Conservation (phyloP, 371 early-diverging fungal genomes). For the Mortierella polycephala region DNA sequence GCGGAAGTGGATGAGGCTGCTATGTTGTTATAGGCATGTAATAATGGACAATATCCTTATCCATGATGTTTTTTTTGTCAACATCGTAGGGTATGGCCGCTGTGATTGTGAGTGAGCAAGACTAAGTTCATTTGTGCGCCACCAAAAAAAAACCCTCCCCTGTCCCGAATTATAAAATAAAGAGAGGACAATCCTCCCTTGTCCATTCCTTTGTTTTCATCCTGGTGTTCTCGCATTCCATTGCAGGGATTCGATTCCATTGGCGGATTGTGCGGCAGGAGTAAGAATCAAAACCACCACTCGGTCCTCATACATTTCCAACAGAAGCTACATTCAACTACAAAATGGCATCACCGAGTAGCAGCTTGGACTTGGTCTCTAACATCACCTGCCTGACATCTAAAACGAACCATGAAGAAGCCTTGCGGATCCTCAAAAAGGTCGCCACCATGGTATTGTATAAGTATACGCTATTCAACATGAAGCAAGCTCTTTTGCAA, state of each 20-base stretch:
- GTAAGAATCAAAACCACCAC: neutral
- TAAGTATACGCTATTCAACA: neutral
- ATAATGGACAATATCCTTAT: no score
- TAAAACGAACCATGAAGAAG: conserved; percentile 47
- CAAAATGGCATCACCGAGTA: no score
- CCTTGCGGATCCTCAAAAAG: conserved; percentile 30
- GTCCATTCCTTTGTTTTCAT: neutral
- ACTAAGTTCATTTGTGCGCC: neutral
- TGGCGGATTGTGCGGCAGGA: no score
- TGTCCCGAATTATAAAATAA: conserved; percentile 18
- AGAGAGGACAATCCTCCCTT: neutral
- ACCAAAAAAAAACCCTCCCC: neutral
- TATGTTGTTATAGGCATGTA: no score
- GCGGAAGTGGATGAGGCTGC: no score
- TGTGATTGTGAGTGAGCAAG: conserved; percentile 87
- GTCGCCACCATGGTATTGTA: conserved; percentile 39
- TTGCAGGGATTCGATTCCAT: neutral
- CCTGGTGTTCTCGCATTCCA: neutral
- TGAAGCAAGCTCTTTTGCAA: no score
- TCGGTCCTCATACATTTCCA: neutral
- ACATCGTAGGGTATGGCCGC: conserved; percentile 87
- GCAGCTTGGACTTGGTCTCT: conserved; percentile 22
- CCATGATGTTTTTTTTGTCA: neutral
- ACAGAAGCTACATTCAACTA: conserved; percentile 5
- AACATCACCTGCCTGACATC: conserved; percentile 34